Evolutionary conservation across 2,329 filamentous ascomycete genomes (phyloP).

Genomic region (Xylariales sp.): DNA sequence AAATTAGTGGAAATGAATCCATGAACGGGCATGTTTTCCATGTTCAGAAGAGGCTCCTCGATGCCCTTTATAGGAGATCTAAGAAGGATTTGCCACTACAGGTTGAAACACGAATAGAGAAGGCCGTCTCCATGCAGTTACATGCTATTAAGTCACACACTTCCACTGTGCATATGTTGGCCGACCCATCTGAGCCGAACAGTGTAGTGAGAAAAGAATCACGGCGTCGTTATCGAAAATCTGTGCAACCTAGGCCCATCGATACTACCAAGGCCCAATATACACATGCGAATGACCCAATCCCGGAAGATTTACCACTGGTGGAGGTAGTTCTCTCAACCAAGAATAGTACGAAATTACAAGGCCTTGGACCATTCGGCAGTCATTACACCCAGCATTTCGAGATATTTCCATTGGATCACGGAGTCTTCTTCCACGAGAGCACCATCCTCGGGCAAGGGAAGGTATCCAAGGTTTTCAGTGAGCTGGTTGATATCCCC

Average conservation of each 20-base stretch:
- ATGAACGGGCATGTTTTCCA: slow-evolving; percentile 37
- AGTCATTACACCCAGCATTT: slow-evolving; percentile 60
- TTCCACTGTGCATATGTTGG: slow-evolving; percentile 6
- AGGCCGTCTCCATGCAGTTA: slow-evolving; percentile 22
- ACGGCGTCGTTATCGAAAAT: slow-evolving; percentile 33
- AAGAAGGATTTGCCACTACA: slow-evolving; percentile 21
- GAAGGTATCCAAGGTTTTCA: slow-evolving; percentile 34
- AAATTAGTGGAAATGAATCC: slow-evolving; percentile 36
- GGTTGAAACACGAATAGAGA: slow-evolving; percentile 29
- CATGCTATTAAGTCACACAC: slow-evolving; percentile 11
- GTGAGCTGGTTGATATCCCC: slow-evolving; percentile 22
- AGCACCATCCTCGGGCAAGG: slow-evolving; percentile 56
- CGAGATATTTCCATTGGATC: slow-evolving; percentile 54
- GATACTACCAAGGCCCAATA: slow-evolving; percentile 50
- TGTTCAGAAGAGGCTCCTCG: slow-evolving; percentile 48
- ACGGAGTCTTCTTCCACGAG: slow-evolving; percentile 54
- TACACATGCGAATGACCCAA: slow-evolving; percentile 47
- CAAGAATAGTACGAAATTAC: slow-evolving; percentile 32
- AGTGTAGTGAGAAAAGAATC: slow-evolving; percentile 2
- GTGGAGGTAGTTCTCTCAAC: slow-evolving; percentile 13
- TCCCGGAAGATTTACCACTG: slow-evolving; percentile 26
- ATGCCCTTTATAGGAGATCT: slow-evolving; percentile 46
- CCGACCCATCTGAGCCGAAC: slow-evolving; percentile 1
- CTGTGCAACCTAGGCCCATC: slow-evolving; percentile 35
- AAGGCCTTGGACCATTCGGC: slow-evolving; percentile 55